phyloP scores from a whole-genome alignment of 1,284 basidiomycete species.

The Melampsora americana region DNA sequence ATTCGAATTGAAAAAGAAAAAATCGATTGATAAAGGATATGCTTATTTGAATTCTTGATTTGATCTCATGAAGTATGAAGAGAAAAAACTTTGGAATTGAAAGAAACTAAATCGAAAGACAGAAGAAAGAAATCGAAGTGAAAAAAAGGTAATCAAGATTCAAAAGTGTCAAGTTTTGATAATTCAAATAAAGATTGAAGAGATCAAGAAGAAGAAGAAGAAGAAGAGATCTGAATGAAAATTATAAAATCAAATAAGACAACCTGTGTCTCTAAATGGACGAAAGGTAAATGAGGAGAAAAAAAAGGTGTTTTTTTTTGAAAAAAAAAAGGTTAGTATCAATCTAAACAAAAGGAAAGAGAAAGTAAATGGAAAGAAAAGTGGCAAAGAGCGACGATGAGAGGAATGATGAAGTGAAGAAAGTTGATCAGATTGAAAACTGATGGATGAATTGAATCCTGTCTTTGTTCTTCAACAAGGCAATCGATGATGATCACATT shows the following conservation, averaged over 20 bases:
- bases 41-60: constrained; percentile 8
- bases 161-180: too few relatives aligned
- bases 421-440: neutral
- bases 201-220: too few relatives aligned
- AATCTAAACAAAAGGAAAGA: neutral
- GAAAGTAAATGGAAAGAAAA: neutral
- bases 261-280: constrained; percentile 48
- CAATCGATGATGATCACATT: too few relatives aligned
- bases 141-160: constrained; percentile 25
- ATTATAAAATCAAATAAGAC: constrained; percentile 49
- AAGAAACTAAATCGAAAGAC: too few relatives aligned
- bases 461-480: too few relatives aligned
- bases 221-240: too few relatives aligned
- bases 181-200: too few relatives aligned
- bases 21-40: constrained; percentile 49
- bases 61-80: constrained; percentile 45
- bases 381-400: neutral
- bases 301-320: neutral
- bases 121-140: too few relatives aligned
- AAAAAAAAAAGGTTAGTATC: neutral
- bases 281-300: neutral
- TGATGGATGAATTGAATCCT: neutral
- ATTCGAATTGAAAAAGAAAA: too few relatives aligned
- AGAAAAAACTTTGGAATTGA: too few relatives aligned
- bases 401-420: neutral